Evolutionary conservation across 2,329 filamentous ascomycete species (phyloP), one percentile per base, ranked within the genome.

Genomic region (Sporothrix schenckii): DNA sequence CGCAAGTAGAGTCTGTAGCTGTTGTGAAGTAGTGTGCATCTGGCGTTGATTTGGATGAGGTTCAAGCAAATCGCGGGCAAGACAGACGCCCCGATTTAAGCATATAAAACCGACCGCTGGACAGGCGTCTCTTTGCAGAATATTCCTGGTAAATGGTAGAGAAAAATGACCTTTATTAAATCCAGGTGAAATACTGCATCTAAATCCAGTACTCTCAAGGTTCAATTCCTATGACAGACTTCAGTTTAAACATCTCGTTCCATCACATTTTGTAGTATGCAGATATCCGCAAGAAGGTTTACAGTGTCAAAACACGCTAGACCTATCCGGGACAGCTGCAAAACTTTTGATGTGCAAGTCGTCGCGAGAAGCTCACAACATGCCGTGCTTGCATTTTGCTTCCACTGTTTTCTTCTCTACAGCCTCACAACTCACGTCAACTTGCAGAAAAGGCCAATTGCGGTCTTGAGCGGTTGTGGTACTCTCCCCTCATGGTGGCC

Each of bases 241-340:
- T 5, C 39, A 27, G 16, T 47, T 24, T 63, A 47, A 47, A 21
- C 58, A 47, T 5, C 19, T 19, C 14, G 4, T 24, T 41, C 56
- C 7, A 24, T 7, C 34, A 19, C 1, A 1, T 24, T 0, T 7
- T 21, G n/a, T 4, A 19, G 13, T 68, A 54, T 66, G 61, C 61
- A 65, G 27, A 50, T 53, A 66, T 24, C 49, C 49, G 27, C 7
- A 10, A 11, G 11, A 10, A 39, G 27, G 14, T 14, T 50, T 39
- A 53, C 61, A 50, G 41, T n/a, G 44, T n/a, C 2, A 34, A 44
- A 39, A 9, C 19, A 24, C 44, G 50, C 69, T 71, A 71, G 21
- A 21, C 69, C 69, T 1, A 58, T 65, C 41, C 9, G 52, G 66
- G 69, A 68, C 54, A 70, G n/a, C 24, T 65, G 39, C 54, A 71